phyloP scores from a whole-genome alignment of 179 eudicot species.

The Beta corolliflora region DNA sequence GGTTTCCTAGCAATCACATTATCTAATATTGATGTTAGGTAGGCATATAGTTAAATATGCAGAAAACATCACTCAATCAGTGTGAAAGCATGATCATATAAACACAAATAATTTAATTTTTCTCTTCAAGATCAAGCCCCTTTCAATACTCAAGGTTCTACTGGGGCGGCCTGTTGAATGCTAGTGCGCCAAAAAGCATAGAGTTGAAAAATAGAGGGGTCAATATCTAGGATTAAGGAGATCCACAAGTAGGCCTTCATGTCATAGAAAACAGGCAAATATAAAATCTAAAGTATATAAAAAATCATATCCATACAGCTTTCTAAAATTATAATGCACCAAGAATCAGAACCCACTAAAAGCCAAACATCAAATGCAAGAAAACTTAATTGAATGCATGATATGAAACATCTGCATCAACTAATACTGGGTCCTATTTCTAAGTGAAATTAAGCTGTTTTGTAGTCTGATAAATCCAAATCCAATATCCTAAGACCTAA shows the following conservation, averaged over 20 bases:
- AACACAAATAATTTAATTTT: not conserved
- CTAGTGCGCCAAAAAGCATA: conserved; percentile 18
- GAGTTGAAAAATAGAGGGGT: not conserved
- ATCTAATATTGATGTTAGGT: not conserved
- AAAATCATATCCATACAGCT: not conserved
- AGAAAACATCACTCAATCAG: not conserved
- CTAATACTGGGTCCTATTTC: conserved; percentile 3
- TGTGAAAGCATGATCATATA: not conserved
- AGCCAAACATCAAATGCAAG: conserved; percentile 1
- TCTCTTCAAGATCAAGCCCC: not conserved
- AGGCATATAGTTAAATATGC: too few species aligned
- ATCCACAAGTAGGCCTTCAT: not conserved
- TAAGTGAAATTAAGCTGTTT: not conserved
- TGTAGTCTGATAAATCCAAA: not conserved
- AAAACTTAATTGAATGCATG: not conserved
- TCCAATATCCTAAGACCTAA: not conserved
- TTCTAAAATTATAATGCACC: not conserved
- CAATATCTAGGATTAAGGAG: conserved; percentile 5
- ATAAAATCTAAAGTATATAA: not conserved
- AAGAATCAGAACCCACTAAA: not conserved
- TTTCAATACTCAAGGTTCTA: not conserved
- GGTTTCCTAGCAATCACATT: not conserved
- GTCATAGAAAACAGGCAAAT: not conserved
- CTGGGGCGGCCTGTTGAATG: conserved; percentile 18
- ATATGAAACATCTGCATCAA: conserved; percentile 5